phyloP scores from a whole-genome alignment of 176 grass and related monocot genomes.

The Thinopyrum elongatum region DNA sequence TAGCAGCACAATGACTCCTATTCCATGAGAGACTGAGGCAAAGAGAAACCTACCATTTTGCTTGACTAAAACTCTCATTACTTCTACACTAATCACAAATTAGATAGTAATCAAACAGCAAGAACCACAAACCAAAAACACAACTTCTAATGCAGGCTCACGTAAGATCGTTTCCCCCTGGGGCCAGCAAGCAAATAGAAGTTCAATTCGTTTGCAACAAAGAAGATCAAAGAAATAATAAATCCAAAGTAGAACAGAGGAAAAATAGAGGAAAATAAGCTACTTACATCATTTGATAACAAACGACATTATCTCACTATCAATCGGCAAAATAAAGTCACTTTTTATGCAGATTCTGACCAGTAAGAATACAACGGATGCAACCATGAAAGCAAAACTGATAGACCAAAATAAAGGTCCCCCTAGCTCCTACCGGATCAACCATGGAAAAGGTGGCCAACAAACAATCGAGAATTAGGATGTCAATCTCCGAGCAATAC shows the following conservation, averaged over 20 bases:
- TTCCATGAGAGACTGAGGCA: too few relatives aligned
- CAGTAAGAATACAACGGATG: background rate
- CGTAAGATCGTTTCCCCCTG: background rate
- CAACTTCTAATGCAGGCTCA: background rate
- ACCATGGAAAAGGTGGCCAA: background rate
- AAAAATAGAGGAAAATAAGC: background rate
- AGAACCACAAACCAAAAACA: background rate
- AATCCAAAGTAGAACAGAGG: background rate
- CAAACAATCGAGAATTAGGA: background rate
- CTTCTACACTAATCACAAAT: too few relatives aligned
- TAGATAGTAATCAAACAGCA: background rate
- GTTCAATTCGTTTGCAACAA: background rate
- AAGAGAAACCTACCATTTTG: too few relatives aligned
- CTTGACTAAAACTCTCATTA: too few relatives aligned
- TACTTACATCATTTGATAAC: background rate
- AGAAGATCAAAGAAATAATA: background rate
- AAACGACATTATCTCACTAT: background rate
- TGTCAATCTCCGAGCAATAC: too few relatives aligned
- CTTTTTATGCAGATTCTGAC: background rate
- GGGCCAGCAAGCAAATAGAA: background rate
- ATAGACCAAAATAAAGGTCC: background rate
- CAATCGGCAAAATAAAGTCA: background rate
- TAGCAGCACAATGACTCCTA: too few relatives aligned
- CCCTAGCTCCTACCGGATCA: background rate
- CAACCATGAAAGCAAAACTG: background rate